Evolutionary conservation across 2,329 filamentous ascomycete genomes (phyloP), one percentile per base, ranked within the genome.

Genomic region (Albophoma yamanashiensis): DNA sequence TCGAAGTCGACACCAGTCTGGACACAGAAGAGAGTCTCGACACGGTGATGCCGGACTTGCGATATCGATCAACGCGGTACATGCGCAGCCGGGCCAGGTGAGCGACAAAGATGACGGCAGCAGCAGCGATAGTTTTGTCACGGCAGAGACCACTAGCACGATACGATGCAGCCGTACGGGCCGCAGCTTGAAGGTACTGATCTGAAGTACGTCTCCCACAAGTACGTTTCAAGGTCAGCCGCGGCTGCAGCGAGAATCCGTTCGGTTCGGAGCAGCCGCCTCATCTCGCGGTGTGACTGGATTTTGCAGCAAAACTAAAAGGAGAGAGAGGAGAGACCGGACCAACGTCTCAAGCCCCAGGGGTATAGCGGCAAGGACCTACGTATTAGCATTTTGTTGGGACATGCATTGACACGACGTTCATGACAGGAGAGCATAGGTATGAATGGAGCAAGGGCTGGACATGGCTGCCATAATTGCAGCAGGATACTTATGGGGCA

Each of bases 1-100:
- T 75, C 22, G 73, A 74, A 56, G 70, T 70, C 22, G 74, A 75
- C 59, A 62, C 68, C 14, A 59, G 67, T 55, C 66, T 71, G 25
- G 75, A 77, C 39, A 73, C 74, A 1, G 78, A 80, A 45, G 78
- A 80, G 62, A 73, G 73, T 20, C 67, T 77, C 20, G 75, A 76
- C 47, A 73, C 73, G 58, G 69, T 68, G 42, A 60, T 71, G 4
- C 76, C 76, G 1, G 74, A 71, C 62, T 62, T 79, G 59, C 69
- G 75, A 47, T 79, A 74, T 63, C 74, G 73, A 61, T 78, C 77
- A 40, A 78, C 77, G 20, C 69, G 76, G 62, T 65, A 66, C 34
- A 74, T 75, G 74, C 70, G 73, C 50, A 70, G 63, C 57, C 69
- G 70, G 22, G 58, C 65, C 17, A 60, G 61, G 20, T 65, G 31